Evolutionary conservation across 768 basidiomycete species (phyloP), one percentile per base, ranked within the genome.

Genomic region (Amanita subjunquillea): DNA sequence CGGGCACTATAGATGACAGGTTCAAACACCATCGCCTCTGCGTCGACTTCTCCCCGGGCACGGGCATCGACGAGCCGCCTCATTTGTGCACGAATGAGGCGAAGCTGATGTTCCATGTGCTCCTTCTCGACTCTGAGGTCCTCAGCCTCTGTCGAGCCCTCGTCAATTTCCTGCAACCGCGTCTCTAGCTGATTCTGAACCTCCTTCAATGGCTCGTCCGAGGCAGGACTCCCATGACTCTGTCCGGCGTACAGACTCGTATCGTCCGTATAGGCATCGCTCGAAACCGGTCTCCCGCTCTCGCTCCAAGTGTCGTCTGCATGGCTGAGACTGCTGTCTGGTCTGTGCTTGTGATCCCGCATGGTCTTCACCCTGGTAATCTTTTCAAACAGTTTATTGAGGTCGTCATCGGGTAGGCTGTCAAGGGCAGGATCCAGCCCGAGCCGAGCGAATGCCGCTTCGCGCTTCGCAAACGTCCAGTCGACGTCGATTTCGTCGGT

Each of bases 381-480:
- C 70, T 92, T 89, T 69, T 97, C 90, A 65, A 85, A 97, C 27
- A 95, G 73, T 60, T 87, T 91, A 73, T 92, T 91, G 47, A 99
- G 75, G 62, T 98, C 95, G 55, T 93, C 89, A 65, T 99, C 95
- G 0, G 89, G 91, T 22, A 99, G 77, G 60, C 86, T 90, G 66
- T 98, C 92, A 23, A 99, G 76, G 12, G 88, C 79, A 13, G 95
- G 91, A 60, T 95, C 91, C 32, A 90, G 68, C 3, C 93, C 93
- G 15, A 96, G 73, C 45, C 86, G 77, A 1, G 90, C 87, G 36
- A 93, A 74, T 3, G 91, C 94, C 4, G 93, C 93, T 68, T 99
- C 96, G 6, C 93, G 80, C 64, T 90, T 88, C 5, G 96, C 96
- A 65, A 84, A 98, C n/a, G 83, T 88, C 96, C 96, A 99, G 65